Conservation (phyloP, 805 yeast species). For the Maudiozyma bulderi region DNA sequence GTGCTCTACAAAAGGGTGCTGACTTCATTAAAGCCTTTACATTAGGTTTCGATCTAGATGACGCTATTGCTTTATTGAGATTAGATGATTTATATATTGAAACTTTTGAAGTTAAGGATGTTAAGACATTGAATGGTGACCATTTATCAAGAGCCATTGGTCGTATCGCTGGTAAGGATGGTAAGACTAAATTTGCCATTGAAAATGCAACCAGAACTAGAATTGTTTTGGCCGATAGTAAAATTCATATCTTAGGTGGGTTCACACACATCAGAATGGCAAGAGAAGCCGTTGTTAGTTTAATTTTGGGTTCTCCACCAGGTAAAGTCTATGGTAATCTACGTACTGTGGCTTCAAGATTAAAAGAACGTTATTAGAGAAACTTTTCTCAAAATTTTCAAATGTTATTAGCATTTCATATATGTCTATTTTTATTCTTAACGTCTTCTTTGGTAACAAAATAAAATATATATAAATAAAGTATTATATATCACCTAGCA, state of each 20-base stretch:
- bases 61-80: constrained; percentile 87
- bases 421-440: not conserved
- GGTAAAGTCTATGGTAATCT: constrained; percentile 96
- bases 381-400: not conserved
- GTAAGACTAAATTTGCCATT: constrained; percentile 95
- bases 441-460: not conserved
- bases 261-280: constrained; percentile 97
- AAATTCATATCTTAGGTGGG: constrained; percentile 94
- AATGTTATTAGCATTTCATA: not conserved
- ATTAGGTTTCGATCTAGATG: constrained; percentile 93
- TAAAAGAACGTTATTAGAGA: constrained; percentile 80
- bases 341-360: constrained; percentile 91
- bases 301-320: constrained; percentile 96
- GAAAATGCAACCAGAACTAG: constrained; percentile 98
- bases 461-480: not conserved
- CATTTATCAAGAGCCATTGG: constrained; percentile 98
- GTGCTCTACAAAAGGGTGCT: constrained; percentile 95
- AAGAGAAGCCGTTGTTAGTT: constrained; percentile 89
- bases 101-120: constrained; percentile 94
- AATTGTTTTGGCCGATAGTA: constrained; percentile 92
- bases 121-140: constrained; percentile 89
- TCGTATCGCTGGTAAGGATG: constrained; percentile 99
- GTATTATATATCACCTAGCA: too few species aligned
- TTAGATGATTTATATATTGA: constrained; percentile 94
- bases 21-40: constrained; percentile 94